Base-by-base conservation (phyloP, 1,139 yeast genomes). In the Blastobotrys malaysiensis region DNA sequence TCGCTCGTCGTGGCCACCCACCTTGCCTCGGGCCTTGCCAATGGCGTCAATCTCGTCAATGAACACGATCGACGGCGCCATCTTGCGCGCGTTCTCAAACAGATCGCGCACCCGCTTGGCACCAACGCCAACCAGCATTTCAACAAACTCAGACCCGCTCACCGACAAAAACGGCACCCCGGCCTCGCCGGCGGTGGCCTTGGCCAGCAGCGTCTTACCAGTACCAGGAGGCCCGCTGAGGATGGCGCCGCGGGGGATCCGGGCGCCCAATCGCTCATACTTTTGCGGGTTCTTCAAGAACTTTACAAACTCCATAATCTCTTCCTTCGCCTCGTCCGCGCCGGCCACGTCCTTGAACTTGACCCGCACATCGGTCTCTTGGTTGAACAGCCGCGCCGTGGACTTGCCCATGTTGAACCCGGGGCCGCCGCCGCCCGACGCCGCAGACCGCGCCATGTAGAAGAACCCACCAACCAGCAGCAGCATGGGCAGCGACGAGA, bases 41-140 rank as follows among this genome's bases (percentile, higher is more conserved):
- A 93, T 93, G 9, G 99, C 99, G 77, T 93, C 99, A 59, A 93
- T 93, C 75, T 93, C 99, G 75, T 93, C 99, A 52, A 93, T 91
- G 67, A 93, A 93, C 50, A 93, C 87, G 68, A 93, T 93, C 36
- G 95, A 80, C 3, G 99, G 99, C 0, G 99, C 96, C 71, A 86
- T 85, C 66, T 86, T 88, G 65, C 97, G 81, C 5, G 99, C 99
- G 50, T 88, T 88, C 64, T 86, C 83, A 72, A 93, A 93, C 65
- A 93, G 77, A 69, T 93, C 98, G 68, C 99, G 87, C 44, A 93
- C 99, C 69, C 99, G 82, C 14, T 96, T 86, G 1, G 98, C 97
- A 73, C 99, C 99, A 13, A 93, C 98, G 74, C 99, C 98, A 31
- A 90, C 97, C 75, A 90, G 91, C 98, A 93, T 91, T 72, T 93